Evolutionary conservation across 2,329 filamentous ascomycete genomes (phyloP), one percentile per base, ranked within the genome.

Genomic region (Parastagonospora nodorum): DNA sequence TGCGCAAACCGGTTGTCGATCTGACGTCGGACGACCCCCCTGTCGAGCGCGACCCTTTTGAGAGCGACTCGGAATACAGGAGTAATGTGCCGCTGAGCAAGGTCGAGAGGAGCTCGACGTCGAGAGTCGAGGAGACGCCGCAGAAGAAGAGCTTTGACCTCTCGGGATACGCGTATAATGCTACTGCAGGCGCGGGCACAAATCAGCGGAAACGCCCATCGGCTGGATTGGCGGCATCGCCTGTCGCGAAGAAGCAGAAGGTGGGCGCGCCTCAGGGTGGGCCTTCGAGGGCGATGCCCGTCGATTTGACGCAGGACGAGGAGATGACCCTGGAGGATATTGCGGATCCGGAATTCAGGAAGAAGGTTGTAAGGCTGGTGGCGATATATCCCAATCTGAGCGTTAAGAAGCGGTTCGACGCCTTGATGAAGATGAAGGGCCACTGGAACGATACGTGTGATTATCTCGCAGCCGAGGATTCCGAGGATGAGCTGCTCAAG

Each of bases 61-160:
- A 76, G 49, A 72, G 74, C 15, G 66, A 67, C 84, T 55, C 53
- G 5, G 58, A 55, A 15, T 61, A 57, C 63, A 72, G 74, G 31
- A 82, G 81, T 1, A 82, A 87, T 56, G 86, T 89, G 57, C 83
- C 82, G 52, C 82, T 84, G 3, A 82, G 84, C 1, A 82, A 77
- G 39, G 84, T 87, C 57, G 69, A 72, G 45, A 61, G 57, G 47
- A 50, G 49, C 14, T 60, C 58, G 9, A 55, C 59, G 3, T 54
- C 58, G 16, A 59, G 65, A 7, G 63, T 73, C 5, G 65, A 68
- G 14, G 71, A 74, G 45, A 74, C 71, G 16, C 71, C 71, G 8
- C 67, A 66, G 48, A 72, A 73, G 49, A 57, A 58, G 6, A 51
- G 52, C 2, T 67, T 63, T 49, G 60, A 71, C 36, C 35, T 72